Evolutionary conservation across 371 early-diverging fungal species (phyloP), one percentile per base, ranked within the genome.

Genomic region (Nematocida ausubeli): DNA sequence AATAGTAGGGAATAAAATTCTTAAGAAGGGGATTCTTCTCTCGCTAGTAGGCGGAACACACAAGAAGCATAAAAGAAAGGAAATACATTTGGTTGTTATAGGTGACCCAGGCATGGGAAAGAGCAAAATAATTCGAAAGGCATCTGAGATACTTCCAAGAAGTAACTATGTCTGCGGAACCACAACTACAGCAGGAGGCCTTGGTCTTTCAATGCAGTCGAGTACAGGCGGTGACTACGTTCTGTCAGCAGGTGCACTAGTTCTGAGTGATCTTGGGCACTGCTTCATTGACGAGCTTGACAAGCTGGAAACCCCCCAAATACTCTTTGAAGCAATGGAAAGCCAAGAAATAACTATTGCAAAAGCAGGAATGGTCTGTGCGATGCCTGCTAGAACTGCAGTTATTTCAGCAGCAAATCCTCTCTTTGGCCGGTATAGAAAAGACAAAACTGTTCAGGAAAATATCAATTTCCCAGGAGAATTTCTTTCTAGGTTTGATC

Each of bases 171-270:
- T 89, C 9, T 87, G 88, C 50, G 89, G 89, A 6, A 88, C 85
- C 56, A 87, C 89, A 35, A 89, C 90, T 2, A 90, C 91, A 0
- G 87, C 90, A 1, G 89, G 89, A 47, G 92, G 92, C 5, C 84
- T 92, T 62, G 92, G 92, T 0, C 91, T 92, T 19, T 89, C 90
- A 0, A 82, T 92, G 30, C 89, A 90, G 79, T 92, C 91, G 52
- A 70, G 87, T 7, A 88, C 88, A 9, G 88, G 90, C 0, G 89
- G 89, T 22, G 92, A 92, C 49, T 91, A 89, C 84, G 90, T 89
- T 4, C 85, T 91, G 26, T 92, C 93, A 60, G 91, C 91, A 2
- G 91, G 87, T 28, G 88, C 88, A 19, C 80, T 89, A 52, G 87
- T 90, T 7, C 83, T 89, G 32, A 85, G 87, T 51, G 89, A 89